Conservation (phyloP, 1,139 yeast genomes). For the Hyphopichia burtonii region DNA sequence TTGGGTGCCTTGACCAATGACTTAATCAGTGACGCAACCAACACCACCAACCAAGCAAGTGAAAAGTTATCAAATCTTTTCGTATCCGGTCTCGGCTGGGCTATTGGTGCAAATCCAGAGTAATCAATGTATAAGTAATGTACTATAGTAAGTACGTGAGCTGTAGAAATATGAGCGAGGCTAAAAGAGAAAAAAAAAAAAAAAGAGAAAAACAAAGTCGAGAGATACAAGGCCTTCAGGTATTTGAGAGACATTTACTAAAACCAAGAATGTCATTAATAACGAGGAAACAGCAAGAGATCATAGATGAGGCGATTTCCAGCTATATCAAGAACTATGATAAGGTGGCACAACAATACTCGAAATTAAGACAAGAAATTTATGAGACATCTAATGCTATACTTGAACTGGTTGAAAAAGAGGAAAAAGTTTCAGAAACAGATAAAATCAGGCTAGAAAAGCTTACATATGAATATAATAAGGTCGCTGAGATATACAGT, state of each 20-base stretch:
- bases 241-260: too few relatives aligned
- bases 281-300: conserved; percentile 30
- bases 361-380: conserved; percentile 34
- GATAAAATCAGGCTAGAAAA: conserved; percentile 16
- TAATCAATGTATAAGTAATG: background rate
- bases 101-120: conserved; percentile 52
- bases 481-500: conserved; percentile 23
- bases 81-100: conserved; percentile 66
- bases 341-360: conserved; percentile 30
- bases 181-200: background rate
- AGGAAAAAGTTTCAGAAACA: conserved; percentile 11
- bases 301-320: conserved; percentile 32
- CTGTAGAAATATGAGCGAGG: background rate
- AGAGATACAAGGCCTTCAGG: too few relatives aligned
- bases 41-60: conserved; percentile 38
- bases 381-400: conserved; percentile 14
- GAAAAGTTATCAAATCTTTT: conserved; percentile 53
- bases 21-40: conserved; percentile 32
- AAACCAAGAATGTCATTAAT: conserved; percentile 31
- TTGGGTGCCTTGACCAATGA: conserved; percentile 25
- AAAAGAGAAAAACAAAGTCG: background rate
- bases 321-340: conserved; percentile 36
- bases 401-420: conserved; percentile 8
- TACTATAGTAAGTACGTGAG: background rate
- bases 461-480: conserved; percentile 27